These are phyloP conservation scores for Fusarium coffeatum DNA, from an alignment of 2,329 filamentous ascomycete genomes.

Conservation along the genomic window DNA sequence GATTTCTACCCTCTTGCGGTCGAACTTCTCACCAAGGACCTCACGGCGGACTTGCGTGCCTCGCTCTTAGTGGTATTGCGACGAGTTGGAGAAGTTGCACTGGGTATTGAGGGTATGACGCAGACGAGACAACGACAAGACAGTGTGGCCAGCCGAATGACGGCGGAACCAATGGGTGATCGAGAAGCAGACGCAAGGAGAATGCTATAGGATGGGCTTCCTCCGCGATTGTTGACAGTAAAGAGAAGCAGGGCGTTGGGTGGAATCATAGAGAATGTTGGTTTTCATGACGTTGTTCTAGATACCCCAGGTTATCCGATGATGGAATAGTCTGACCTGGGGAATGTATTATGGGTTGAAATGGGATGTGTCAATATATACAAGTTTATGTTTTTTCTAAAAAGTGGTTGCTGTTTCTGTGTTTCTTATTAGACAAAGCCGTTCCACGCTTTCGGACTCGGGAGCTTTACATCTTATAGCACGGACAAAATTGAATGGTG, in stretches of 20 bases:
- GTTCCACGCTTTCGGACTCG: background rate
- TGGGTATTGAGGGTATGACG: conserved; percentile 67
- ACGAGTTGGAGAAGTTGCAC: conserved; percentile 81
- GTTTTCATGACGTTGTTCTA: conserved; percentile 42
- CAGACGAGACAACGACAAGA: conserved; percentile 52
- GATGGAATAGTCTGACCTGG: conserved; percentile 26
- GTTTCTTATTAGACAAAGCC: background rate
- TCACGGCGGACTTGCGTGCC: conserved; percentile 80
- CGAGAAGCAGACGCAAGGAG: conserved; percentile 52
- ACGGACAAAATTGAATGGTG: background rate
- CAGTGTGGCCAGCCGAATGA: conserved; percentile 54
- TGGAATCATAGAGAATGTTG: conserved; percentile 47
- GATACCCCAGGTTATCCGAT: conserved; percentile 29
- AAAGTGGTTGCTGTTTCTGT: background rate
- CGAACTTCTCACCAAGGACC: conserved; percentile 83
- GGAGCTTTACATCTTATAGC: background rate
- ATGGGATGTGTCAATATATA: conserved; percentile 40
- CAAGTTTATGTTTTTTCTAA: conserved; percentile 19
- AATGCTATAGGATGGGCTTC: conserved; percentile 48
- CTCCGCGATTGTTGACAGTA: conserved; percentile 19
- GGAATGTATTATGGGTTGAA: conserved; percentile 41
- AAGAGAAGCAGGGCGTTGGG: conserved; percentile 46
- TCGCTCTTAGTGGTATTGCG: conserved; percentile 82
- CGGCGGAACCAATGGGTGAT: conserved; percentile 46
- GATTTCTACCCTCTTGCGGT: conserved; percentile 89